Percentiles rank a stretch among this genome's conserved stretches.
These are phyloP conservation scores for Inonotus obliquus DNA, from an alignment of 1,284 basidiomycete species.

Conservation along the genomic window DNA sequence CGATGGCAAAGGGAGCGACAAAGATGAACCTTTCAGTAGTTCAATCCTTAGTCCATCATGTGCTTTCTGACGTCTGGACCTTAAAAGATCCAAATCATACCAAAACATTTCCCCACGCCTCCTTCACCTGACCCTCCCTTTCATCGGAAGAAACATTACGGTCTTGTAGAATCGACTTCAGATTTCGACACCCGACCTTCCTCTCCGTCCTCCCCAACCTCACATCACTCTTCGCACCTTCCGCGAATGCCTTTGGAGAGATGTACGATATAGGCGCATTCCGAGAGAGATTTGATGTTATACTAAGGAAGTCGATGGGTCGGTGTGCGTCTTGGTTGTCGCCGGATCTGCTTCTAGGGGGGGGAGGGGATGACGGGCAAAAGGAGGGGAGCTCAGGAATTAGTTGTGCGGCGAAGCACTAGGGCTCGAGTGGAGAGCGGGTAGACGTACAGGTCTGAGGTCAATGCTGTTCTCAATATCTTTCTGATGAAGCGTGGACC, in stretches of 20 bases:
- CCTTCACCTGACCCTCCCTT: background rate
- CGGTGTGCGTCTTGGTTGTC: background rate
- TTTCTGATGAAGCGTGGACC: slow-evolving; percentile 44
- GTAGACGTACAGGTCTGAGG: slow-evolving; percentile 32
- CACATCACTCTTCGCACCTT: background rate
- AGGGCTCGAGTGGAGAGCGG: background rate
- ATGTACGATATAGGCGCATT: slow-evolving; percentile 44
- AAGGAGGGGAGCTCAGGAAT: background rate
- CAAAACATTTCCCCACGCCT: no score
- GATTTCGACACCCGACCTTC: slow-evolving; percentile 7
- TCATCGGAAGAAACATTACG: background rate
- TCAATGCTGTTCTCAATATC: slow-evolving; percentile 35
- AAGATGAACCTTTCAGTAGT: no score
- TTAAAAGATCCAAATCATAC: no score
- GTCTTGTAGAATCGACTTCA: background rate
- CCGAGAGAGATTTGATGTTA: slow-evolving; percentile 29
- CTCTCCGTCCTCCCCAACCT: background rate
- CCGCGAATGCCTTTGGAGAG: slow-evolving; percentile 24
- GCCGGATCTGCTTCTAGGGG: background rate
- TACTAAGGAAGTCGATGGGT: background rate
- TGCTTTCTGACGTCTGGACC: no score
- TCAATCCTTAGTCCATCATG: no score
- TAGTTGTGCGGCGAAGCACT: no score
- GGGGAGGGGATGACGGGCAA: background rate
- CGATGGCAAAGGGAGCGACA: no score